Conservation (phyloP, 176 grass and related monocot genomes). For the Oryza coarctata region DNA sequence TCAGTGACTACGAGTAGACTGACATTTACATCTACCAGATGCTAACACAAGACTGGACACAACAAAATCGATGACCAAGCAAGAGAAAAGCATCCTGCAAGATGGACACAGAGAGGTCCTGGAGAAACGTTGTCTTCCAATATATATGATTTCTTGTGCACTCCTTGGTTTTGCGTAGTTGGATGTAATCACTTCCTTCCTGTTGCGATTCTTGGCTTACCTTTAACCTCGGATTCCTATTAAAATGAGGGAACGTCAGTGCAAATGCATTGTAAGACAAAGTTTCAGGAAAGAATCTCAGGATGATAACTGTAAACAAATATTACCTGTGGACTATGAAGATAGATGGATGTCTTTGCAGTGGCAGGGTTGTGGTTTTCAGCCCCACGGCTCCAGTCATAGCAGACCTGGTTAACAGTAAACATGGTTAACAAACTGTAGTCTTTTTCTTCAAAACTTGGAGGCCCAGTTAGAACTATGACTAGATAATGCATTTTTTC, state of each 20-base stretch:
- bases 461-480: neutral
- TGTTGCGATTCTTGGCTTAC: conserved; percentile 71
- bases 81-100: neutral
- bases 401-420: conserved; percentile 59
- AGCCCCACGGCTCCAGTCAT: conserved; percentile 96
- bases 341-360: conserved; percentile 95
- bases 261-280: neutral
- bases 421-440: neutral
- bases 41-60: neutral
- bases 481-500: neutral
- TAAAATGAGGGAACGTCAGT: neutral
- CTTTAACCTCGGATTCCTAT: conserved; percentile 94
- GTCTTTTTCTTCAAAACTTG: neutral
- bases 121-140: neutral
- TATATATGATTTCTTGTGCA: conserved; percentile 24
- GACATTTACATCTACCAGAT: conserved; percentile 29
- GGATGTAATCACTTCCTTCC: conserved; percentile 48
- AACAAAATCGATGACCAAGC: neutral
- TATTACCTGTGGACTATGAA: conserved; percentile 79
- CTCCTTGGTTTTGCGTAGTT: neutral
- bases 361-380: conserved; percentile 89
- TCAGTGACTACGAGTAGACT: neutral
- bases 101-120: neutral
- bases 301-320: neutral
- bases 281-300: neutral